Evolutionary conservation across 202 grass and related monocot species (phyloP).

Genomic region (Musa balbisiana): DNA sequence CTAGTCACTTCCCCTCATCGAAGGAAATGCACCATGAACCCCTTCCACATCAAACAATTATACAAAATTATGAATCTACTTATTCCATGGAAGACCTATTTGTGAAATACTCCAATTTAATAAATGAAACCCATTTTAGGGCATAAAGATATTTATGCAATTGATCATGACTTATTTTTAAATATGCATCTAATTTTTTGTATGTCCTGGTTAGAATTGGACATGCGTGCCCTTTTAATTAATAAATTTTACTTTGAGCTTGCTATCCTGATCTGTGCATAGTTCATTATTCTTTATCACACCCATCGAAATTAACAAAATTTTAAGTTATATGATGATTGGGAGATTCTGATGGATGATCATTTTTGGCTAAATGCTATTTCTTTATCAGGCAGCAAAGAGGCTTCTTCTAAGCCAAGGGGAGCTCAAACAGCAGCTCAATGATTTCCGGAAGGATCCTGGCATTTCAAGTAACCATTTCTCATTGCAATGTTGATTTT

Average conservation of each 20-base stretch:
- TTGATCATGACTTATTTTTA: background rate
- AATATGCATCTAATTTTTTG: too few species aligned
- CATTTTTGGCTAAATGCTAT: slow-evolving; percentile 27
- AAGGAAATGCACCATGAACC: too few species aligned
- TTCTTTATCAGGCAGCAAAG: slow-evolving; percentile 64
- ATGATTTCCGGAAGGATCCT: slow-evolving; percentile 74
- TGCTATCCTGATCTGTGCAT: background rate
- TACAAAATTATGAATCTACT: background rate
- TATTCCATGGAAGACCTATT: background rate
- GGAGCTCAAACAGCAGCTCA: slow-evolving; percentile 61
- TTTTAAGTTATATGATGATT: background rate
- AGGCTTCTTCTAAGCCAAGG: slow-evolving; percentile 63
- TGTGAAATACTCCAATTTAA: background rate
- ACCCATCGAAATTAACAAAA: background rate
- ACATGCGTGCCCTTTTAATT: too few species aligned
- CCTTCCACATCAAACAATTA: too few species aligned
- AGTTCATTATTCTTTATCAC: background rate
- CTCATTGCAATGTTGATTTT: background rate
- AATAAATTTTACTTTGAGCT: background rate
- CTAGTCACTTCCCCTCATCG: too few species aligned
- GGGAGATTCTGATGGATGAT: slow-evolving; percentile 1
- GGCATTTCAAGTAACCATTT: slow-evolving; percentile 58
- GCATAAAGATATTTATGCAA: background rate
- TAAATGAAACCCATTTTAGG: background rate
- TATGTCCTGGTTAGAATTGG: too few species aligned